phyloP scores from a whole-genome alignment of 2,329 filamentous ascomycete species.

The Colletotrichum viniferum region DNA sequence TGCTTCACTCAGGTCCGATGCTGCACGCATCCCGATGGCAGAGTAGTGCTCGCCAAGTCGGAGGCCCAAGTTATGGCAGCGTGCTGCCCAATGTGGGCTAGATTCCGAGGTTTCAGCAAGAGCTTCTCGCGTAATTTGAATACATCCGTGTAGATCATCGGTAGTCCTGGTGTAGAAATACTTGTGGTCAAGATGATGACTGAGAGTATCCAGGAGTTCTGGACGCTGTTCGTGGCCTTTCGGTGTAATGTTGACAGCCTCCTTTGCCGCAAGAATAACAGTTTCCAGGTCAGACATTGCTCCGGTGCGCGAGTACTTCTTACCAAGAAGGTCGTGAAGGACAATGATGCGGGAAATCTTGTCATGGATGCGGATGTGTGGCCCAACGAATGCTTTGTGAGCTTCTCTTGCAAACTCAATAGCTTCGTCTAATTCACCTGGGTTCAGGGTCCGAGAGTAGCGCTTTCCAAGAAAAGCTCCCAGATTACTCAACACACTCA shows the following conservation, averaged over 20 bases:
- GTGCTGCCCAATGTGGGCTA: background rate
- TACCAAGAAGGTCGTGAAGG: background rate
- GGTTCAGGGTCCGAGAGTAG: background rate
- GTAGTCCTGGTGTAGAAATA: background rate
- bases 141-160: background rate
- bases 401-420: background rate
- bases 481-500: background rate
- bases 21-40: background rate
- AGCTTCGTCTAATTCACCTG: background rate
- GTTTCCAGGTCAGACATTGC: background rate
- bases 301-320: background rate
- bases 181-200: background rate
- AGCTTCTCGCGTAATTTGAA: background rate
- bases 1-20: background rate
- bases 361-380: background rate
- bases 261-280: background rate
- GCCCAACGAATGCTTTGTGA: background rate
- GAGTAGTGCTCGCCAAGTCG: background rate
- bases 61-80: background rate
- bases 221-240: background rate
- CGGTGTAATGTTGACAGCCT: background rate
- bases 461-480: background rate
- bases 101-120: background rate
- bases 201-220: background rate
- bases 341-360: background rate